These are phyloP conservation scores for Beverwykella pulmonaria DNA, from an alignment of 495 filamentous ascomycete species.

Conservation along the genomic window DNA sequence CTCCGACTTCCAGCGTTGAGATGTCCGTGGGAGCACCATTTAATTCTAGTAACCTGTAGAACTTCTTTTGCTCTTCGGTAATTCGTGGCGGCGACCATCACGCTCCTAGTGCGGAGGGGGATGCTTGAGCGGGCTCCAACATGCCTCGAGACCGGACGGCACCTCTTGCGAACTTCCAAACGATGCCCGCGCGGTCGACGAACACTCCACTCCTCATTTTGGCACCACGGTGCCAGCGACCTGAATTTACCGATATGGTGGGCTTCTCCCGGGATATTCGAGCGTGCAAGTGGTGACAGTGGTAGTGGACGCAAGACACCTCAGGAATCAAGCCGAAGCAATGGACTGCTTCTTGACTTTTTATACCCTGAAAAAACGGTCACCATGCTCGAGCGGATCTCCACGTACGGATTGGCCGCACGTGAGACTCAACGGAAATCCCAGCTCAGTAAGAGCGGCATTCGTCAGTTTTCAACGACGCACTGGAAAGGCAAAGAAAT, in stretches of 20 bases:
- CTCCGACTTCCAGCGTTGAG: neutral
- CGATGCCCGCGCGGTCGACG: slow-evolving; percentile 32
- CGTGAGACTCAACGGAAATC: slow-evolving; percentile 10
- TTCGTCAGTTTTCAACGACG: slow-evolving; percentile 26
- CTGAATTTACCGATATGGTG: slow-evolving; percentile 29
- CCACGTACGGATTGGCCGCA: slow-evolving; percentile 8
- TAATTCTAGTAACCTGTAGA: neutral
- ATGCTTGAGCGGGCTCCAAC: slow-evolving; percentile 41
- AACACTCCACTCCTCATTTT: slow-evolving; percentile 37
- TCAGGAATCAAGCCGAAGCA: neutral
- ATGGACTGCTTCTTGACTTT: slow-evolving; percentile 31
- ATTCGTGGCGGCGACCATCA: slow-evolving; percentile 18
- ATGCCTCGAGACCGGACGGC: slow-evolving; percentile 40
- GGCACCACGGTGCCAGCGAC: slow-evolving; percentile 37
- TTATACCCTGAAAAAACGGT: slow-evolving; percentile 38
- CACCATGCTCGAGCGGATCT: slow-evolving; percentile 30
- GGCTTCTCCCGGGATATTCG: slow-evolving; percentile 1
- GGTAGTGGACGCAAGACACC: neutral
- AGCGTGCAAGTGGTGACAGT: slow-evolving; percentile 8
- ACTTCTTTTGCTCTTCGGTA: slow-evolving; percentile 7
- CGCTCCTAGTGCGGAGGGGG: slow-evolving; percentile 14
- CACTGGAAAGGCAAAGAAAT: neutral
- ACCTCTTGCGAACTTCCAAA: slow-evolving; percentile 32
- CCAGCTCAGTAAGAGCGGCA: neutral
- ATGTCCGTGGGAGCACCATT: neutral